Base-by-base conservation (phyloP, 768 basidiomycete species). In the Hygrophoropsis aurantiaca region DNA sequence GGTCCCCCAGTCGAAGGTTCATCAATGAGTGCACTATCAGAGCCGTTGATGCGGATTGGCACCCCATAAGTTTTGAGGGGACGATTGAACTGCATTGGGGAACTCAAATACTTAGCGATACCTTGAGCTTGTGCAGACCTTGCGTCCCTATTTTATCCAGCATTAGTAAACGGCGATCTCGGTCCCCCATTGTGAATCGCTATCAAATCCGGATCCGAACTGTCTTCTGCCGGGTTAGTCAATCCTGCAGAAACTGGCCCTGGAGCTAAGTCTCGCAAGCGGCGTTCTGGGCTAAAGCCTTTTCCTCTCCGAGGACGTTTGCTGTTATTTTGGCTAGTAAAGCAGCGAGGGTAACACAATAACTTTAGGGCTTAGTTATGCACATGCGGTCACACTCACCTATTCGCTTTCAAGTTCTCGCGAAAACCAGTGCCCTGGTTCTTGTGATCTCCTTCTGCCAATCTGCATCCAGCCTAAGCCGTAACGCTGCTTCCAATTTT, bases 271-370 rank as follows among this genome's bases (percentile, higher is more conserved):
- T 73, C 71, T 40, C 64, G 65, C 11, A 87, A 42, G 26, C 90
- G 75, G 18, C 69, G 72, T 65, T 92, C 87, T 6, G 78, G 79
- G 15, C 89, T 90, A 26, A 81, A 53, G 2, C 87, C 89, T 46
- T 89, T 76, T 59, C 88, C 87, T 54, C 89, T 87, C 49, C 89
- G 70, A 11, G 88, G 89, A 25, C 85, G 76, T 61, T 89, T 89
- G 61, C 90, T 93, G 58, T n/a, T n/a, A 32, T 10, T 16, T 38
- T n/a, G 16, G 16, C 8, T 38, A 16, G 36, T 40, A 21, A 52
- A 23, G 18, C 44, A 33, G 37, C 25, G 16, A 35, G 7, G 27
- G 13, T n/a, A n/a, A n/a, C n/a, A n/a, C n/a, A n/a, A n/a, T n/a
- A n/a, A n/a, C n/a, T n/a, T n/a, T n/a, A n/a, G n/a, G n/a, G n/a